Evolutionary conservation across 2,329 filamentous ascomycete species (phyloP).

Genomic region (Colletotrichum sublineola): DNA sequence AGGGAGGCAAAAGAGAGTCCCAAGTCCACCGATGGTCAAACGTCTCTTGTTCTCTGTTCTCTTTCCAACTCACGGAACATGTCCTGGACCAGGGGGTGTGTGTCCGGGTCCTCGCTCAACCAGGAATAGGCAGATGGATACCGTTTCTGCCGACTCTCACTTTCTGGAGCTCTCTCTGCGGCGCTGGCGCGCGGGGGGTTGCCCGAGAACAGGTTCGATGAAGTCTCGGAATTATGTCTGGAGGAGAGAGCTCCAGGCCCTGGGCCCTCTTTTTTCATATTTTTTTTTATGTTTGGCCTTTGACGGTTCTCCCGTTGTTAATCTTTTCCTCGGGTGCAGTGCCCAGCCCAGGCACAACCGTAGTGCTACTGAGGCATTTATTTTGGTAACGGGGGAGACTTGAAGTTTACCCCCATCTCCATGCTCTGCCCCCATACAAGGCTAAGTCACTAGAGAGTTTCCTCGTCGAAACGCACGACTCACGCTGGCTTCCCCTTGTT

Average conservation of each 20-base stretch:
- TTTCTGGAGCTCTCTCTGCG: constrained; percentile 20
- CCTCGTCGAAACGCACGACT: constrained; percentile 42
- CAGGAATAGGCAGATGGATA: constrained; percentile 31
- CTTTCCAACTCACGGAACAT: constrained; percentile 36
- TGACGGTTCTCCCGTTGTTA: background rate
- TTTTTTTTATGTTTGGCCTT: background rate
- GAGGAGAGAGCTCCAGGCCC: constrained; percentile 3
- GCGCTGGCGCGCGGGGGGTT: constrained; percentile 33
- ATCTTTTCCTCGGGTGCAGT: background rate
- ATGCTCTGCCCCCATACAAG: constrained; percentile 24
- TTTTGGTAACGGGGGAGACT: constrained; percentile 26
- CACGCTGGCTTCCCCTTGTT: constrained; percentile 42
- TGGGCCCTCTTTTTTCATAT: constrained; percentile 9
- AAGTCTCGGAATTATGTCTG: constrained; percentile 39
- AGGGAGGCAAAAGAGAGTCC: constrained; percentile 17
- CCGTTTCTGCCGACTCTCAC: constrained; percentile 13
- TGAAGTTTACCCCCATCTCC: constrained; percentile 31
- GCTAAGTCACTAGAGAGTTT: constrained; percentile 41
- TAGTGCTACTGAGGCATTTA: constrained; percentile 42
- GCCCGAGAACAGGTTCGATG: constrained; percentile 37
- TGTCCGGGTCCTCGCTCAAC: constrained; percentile 38
- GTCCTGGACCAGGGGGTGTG: constrained; percentile 39
- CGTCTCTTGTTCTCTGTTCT: constrained; percentile 34
- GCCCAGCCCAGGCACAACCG: constrained; percentile 1
- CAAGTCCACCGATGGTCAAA: constrained; percentile 41